Evolutionary conservation across 129 eudicot species (phyloP), one percentile per base, ranked within the genome.

Genomic region (Ambrosia trifida): DNA sequence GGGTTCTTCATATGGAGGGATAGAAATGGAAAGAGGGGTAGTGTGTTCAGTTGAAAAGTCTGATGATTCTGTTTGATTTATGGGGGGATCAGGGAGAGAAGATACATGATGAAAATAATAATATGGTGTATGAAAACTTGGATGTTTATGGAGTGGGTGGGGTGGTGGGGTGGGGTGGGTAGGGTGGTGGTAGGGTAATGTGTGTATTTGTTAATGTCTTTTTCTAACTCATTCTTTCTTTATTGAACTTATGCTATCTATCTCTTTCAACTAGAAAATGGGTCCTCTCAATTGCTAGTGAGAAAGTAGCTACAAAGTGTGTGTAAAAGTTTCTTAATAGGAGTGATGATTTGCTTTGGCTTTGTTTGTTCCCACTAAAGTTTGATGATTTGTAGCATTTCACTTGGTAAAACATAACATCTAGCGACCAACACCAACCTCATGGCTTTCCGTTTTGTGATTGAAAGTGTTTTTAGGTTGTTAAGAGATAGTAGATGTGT

Each of bases 41-140:
- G 58, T 66, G 53, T 64, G 31, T 24, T 24, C 11, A 32, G 82
- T 72, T 30, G 73, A 43, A 61, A 64, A 30, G 70, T 19, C 66
- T 57, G 73, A 64, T 53, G 76, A 36, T 11, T 31, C 44, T 35
- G 35, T 13, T 33, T 63, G 69, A 35, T 33, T 47, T 69, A 9
- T 5, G 41, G 35, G 69, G 68, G 57, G 65, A 20, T 33, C 66
- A 71, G 68, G 14, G 38, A 60, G 58, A 45, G 64, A 54, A 75
- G 73, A 73, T 76, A 65, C 54, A 53, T 49, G 60, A 73, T 38
- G 78, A 67, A 69, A 46, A 64, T 36, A 64, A 40, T 43, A 82
- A 82, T 63, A 83, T 62, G 86, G 43, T 77, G 82, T 70, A 79
- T 83, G 85, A 61, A 76, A 64, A 70, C 73, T 80, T 83, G 95